Percentiles rank a stretch among this genome's conserved stretches.
Conservation (phyloP, 352 stramenopile species). For the Phytophthora sansomeana region DNA sequence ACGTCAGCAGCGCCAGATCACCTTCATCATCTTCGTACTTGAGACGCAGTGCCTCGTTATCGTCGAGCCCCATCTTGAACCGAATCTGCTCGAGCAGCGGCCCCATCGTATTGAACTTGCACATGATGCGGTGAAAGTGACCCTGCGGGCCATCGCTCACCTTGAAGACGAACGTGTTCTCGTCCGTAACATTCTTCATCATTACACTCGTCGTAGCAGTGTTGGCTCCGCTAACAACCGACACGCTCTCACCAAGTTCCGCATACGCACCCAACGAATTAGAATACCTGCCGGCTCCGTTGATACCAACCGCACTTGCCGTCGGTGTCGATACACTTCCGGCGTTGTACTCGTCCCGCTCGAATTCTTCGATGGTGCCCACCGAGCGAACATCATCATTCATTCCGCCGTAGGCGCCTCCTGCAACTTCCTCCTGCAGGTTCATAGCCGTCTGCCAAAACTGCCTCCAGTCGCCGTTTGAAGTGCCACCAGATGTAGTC, state of each 20-base stretch:
- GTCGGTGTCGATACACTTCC: slow-evolving; percentile 38
- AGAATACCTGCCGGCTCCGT: slow-evolving; percentile 53
- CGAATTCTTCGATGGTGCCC: slow-evolving; percentile 91
- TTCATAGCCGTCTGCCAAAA: slow-evolving; percentile 92
- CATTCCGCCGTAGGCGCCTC: slow-evolving; percentile 68
- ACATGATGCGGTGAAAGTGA: slow-evolving; percentile 90
- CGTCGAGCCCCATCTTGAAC: slow-evolving; percentile 76
- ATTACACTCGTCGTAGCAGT: slow-evolving; percentile 80
- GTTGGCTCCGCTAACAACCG: slow-evolving; percentile 83
- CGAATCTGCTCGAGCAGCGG: slow-evolving; percentile 83
- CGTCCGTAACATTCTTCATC: slow-evolving; percentile 71
- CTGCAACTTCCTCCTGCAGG: slow-evolving; percentile 81
- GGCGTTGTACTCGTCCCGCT: slow-evolving; percentile 80
- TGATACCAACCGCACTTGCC: slow-evolving; percentile 44
- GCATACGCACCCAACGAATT: slow-evolving; percentile 73
- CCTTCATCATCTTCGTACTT: slow-evolving; percentile 92
- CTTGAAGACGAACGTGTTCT: slow-evolving; percentile 89
- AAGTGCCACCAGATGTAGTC: slow-evolving; percentile 73
- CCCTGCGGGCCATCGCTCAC: slow-evolving; percentile 82
- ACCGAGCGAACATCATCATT: slow-evolving; percentile 82
- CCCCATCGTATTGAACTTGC: slow-evolving; percentile 73
- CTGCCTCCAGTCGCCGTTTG: slow-evolving; percentile 84
- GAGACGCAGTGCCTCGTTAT: slow-evolving; percentile 70
- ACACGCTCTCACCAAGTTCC: slow-evolving; percentile 88
- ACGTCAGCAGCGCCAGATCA: slow-evolving; percentile 84